Evolutionary conservation across 164 flowering plant species (phyloP), one percentile per base, ranked within the genome.

Genomic region (Aristolochia fimbriata): DNA sequence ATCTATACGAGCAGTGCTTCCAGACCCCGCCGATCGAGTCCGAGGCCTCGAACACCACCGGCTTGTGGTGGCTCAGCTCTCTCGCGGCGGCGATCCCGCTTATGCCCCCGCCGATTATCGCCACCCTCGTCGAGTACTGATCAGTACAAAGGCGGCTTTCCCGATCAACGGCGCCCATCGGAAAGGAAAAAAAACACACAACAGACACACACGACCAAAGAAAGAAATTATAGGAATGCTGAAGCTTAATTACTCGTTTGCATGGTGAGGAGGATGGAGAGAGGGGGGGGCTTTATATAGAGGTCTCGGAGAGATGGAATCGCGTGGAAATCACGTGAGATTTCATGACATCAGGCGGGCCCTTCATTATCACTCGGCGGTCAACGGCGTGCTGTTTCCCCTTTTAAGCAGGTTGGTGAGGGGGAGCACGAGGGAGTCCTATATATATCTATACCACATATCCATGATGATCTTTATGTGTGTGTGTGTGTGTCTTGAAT

Each of bases 51-150:
- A 93, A 90, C 13, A 90, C 89, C 17, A 90, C 65, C 0, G 99
- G 97, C n/a, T 78, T 53, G 69, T 78, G 52, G 52, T 47, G 60
- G 33, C 73, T 33, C 1, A 90, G 86, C 72, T 93, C 95, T 62
- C 86, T 93, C 1, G 94, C 91, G 4, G 95, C 91, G 0, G 97
- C 97, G 33, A 90, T 54, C 51, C 99, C 99, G 64, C 99, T 90
- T 8, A 93, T 78, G 0, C 97, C 99, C 30, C 81, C 97, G 6
- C 97, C 99, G 15, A 93, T 76, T 5, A 93, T 90, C 58, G 76
- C 97, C 1, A 93, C 77, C 62, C 70, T 88, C 19, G n/a, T n/a
- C n/a, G n/a, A n/a, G n/a, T n/a, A n/a, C n/a, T n/a, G n/a, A n/a
- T n/a, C n/a, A n/a, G n/a, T n/a, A n/a, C n/a, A n/a, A n/a, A n/a